Conservation (phyloP, 164 flowering plant species). For the Dillenia suffruticosa region DNA sequence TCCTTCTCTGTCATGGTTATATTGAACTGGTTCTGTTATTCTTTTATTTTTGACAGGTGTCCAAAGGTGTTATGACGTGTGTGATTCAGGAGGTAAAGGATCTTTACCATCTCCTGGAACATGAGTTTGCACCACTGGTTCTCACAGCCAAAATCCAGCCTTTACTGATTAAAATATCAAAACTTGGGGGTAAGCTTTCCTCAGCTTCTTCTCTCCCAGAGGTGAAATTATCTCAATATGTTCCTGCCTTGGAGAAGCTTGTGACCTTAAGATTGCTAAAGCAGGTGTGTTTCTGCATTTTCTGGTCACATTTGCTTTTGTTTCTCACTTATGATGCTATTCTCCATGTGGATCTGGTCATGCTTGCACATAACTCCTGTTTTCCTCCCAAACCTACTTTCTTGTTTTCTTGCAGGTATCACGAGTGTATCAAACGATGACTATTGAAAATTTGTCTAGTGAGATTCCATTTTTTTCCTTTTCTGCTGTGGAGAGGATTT, state of each 20-base stretch:
- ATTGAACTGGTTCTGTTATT: background rate
- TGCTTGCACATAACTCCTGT: too few relatives aligned
- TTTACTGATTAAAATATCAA: constrained; percentile 63
- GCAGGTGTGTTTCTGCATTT: constrained; percentile 47
- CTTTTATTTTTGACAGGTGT: constrained; percentile 35
- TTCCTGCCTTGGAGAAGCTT: constrained; percentile 80
- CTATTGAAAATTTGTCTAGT: constrained; percentile 58
- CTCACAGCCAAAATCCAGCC: constrained; percentile 72
- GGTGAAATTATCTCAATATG: constrained; percentile 73
- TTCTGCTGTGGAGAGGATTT: constrained; percentile 68
- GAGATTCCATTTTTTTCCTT: constrained; percentile 82
- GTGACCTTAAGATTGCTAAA: constrained; percentile 79
- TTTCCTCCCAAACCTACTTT: background rate
- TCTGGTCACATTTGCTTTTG: background rate
- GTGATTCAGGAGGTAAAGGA: constrained; percentile 89
- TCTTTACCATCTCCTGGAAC: constrained; percentile 70
- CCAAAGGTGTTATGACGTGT: constrained; percentile 83
- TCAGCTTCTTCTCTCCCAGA: constrained; percentile 89
- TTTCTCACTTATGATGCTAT: background rate
- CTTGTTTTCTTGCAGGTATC: constrained; percentile 58
- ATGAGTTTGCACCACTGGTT: constrained; percentile 76
- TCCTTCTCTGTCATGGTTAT: constrained; percentile 2
- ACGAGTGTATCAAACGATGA: constrained; percentile 81
- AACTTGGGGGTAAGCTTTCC: constrained; percentile 74
- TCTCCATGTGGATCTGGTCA: background rate